These are phyloP conservation scores for Pythium brassicae DNA, from an alignment of 352 stramenopile genomes.

Conservation along the genomic window DNA sequence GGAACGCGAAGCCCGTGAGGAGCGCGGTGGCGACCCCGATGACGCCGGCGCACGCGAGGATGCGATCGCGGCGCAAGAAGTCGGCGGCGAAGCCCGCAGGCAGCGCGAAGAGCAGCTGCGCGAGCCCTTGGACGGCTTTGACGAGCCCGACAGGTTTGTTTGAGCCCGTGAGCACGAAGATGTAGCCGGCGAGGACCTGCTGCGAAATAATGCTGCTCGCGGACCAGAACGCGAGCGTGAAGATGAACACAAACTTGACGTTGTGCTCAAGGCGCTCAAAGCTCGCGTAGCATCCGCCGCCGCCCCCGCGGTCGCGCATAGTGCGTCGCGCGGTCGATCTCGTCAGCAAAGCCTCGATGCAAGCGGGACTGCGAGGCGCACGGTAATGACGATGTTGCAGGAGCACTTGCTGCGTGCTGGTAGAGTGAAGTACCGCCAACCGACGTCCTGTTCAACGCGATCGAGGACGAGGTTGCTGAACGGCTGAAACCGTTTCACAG, in stretches of 20 bases:
- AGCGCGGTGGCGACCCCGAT: slow-evolving; percentile 36
- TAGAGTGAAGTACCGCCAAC: no score
- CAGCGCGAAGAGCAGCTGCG: slow-evolving; percentile 47
- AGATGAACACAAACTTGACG: slow-evolving; percentile 65
- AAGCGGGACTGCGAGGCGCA: no score
- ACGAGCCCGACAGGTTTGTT: slow-evolving; percentile 40
- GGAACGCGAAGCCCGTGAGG: slow-evolving; percentile 39
- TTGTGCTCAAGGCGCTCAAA: slow-evolving; percentile 48
- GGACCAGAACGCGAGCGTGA: slow-evolving; percentile 60
- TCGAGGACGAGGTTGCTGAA: no score
- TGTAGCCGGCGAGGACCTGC: slow-evolving; percentile 51
- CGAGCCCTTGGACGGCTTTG: slow-evolving; percentile 42
- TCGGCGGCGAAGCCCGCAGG: slow-evolving; percentile 57
- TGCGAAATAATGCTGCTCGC: slow-evolving; percentile 59
- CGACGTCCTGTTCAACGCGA: no score
- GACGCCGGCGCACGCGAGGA: slow-evolving; percentile 32
- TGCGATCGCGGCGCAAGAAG: slow-evolving; percentile 42
- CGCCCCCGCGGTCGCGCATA: background rate
- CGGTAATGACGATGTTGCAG: no score
- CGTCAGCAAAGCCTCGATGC: no score
- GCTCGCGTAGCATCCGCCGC: background rate
- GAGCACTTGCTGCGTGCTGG: no score
- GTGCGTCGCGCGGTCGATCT: background rate
- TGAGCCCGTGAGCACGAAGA: slow-evolving; percentile 50
- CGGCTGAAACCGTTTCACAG: no score